Evolutionary conservation across 1,284 basidiomycete genomes (phyloP).

Genomic region (Ceratobasidium theobromae): DNA sequence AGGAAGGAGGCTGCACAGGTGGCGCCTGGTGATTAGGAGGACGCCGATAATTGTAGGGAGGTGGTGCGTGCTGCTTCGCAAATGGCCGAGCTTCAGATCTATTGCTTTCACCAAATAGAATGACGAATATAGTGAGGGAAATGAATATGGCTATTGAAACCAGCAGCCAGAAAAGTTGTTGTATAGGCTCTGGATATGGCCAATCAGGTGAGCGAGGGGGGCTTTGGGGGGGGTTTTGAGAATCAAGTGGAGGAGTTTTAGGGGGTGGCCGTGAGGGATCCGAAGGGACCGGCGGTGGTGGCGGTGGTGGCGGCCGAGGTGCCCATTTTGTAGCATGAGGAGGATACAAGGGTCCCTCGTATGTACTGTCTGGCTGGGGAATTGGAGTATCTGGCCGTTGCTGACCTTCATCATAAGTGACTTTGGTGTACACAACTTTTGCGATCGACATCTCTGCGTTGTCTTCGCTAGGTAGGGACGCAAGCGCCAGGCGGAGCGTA

Average conservation of each 20-base stretch:
- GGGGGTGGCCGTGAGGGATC: neutral
- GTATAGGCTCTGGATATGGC: too few species aligned
- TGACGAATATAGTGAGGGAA: too few species aligned
- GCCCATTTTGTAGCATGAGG: neutral
- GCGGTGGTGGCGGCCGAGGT: neutral
- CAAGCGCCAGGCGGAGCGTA: neutral
- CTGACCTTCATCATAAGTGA: neutral
- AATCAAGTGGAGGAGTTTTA: neutral
- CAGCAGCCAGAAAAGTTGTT: too few species aligned
- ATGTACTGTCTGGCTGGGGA: neutral
- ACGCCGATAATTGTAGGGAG: too few species aligned
- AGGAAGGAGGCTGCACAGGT: too few species aligned
- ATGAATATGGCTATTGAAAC: too few species aligned
- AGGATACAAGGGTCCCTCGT: neutral
- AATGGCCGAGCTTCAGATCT: too few species aligned
- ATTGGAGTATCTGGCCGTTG: neutral
- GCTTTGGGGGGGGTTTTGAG: too few species aligned
- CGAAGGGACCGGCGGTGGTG: neutral
- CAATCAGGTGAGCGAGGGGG: too few species aligned
- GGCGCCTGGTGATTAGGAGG: too few species aligned
- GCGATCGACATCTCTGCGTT: slow-evolving; percentile 11
- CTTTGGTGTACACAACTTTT: neutral
- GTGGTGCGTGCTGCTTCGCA: too few species aligned
- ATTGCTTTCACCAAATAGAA: too few species aligned
- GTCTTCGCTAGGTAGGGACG: neutral